Percentiles rank a stretch among this genome's conserved stretches.
Conservation (phyloP, 345 rosid genomes). For the Syzygium aqueum region DNA sequence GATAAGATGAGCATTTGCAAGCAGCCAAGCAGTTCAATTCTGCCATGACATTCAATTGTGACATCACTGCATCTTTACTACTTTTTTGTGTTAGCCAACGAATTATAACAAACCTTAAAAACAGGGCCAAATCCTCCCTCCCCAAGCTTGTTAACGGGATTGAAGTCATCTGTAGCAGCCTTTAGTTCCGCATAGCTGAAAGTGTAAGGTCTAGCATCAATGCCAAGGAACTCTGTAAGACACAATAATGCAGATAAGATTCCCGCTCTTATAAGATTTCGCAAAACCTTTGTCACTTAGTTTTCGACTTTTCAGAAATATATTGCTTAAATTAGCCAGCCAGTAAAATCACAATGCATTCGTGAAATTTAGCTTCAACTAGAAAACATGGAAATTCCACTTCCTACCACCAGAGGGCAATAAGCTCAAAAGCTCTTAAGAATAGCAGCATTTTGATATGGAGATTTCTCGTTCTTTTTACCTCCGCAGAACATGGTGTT, state of each 20-base stretch:
- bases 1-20: background rate
- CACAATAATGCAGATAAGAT: background rate
- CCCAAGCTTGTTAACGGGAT: constrained; percentile 56
- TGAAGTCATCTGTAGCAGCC: constrained; percentile 57
- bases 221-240: constrained; percentile 32
- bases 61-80: background rate
- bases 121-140: constrained; percentile 92
- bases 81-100: background rate
- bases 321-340: background rate
- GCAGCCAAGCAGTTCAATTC: background rate
- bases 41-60: background rate
- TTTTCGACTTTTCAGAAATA: background rate
- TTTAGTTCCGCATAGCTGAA: constrained; percentile 51
- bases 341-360: background rate
- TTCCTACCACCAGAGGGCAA: background rate
- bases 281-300: background rate
- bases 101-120: constrained; percentile 4
- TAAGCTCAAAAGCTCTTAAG: background rate
- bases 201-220: constrained; percentile 47
- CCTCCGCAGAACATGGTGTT: background rate
- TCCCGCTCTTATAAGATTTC: accelerated
- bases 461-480: background rate
- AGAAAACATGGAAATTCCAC: background rate
- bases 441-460: accelerated
- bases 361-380: background rate